Percentiles rank a stretch among this genome's conserved stretches.
Conservation (phyloP, 257 asterid species). For the Sherardia arvensis region DNA sequence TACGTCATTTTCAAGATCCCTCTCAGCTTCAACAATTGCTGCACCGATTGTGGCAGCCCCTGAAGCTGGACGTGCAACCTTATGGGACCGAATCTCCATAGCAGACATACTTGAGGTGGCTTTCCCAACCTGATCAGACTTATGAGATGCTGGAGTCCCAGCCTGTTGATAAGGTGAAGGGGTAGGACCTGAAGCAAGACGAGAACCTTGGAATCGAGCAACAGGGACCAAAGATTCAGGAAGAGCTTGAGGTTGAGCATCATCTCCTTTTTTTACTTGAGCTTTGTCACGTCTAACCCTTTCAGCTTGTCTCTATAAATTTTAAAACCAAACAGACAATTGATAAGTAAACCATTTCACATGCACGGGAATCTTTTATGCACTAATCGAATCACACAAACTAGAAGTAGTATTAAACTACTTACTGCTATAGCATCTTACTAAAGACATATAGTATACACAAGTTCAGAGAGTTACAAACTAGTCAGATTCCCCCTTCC, state of each 20-base stretch:
- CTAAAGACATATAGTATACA: neutral
- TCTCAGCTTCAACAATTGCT: conserved; percentile 94
- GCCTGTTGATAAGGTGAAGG: conserved; percentile 68
- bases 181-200: conserved; percentile 88
- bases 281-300: conserved; percentile 76
- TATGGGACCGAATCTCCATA: conserved; percentile 48
- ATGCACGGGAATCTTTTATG: neutral
- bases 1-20: conserved; percentile 61
- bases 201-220: conserved; percentile 77
- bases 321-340: conserved; percentile 10
- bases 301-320: conserved; percentile 75
- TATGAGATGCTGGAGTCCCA: conserved; percentile 22
- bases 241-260: conserved; percentile 55
- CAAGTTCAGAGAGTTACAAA: neutral
- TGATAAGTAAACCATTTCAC: neutral
- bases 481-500: neutral
- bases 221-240: conserved; percentile 84
- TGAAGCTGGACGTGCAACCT: conserved; percentile 50
- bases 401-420: neutral
- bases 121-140: conserved; percentile 38
- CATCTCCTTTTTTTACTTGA: conserved; percentile 79
- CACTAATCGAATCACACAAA: neutral
- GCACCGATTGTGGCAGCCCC: conserved; percentile 73
- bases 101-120: conserved; percentile 39
- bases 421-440: neutral